phyloP scores from a whole-genome alignment of 768 basidiomycete genomes.

The Termitomyces sp. region DNA sequence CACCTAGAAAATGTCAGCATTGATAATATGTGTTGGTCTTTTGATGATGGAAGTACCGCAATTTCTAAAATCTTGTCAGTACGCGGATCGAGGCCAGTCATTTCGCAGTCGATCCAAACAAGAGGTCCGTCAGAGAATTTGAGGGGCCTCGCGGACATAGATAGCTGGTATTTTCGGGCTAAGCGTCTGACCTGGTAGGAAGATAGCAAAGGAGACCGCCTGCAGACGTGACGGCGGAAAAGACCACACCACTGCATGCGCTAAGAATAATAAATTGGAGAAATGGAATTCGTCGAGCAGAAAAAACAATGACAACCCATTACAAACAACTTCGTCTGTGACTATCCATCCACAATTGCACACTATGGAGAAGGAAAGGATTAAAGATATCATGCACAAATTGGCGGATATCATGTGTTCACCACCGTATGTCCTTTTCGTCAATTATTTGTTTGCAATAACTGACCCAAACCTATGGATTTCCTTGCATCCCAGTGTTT shows the following conservation, averaged over 20 bases:
- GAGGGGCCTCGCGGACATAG: constrained; percentile 24
- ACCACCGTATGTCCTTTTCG: constrained; percentile 17
- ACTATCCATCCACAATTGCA: background rate
- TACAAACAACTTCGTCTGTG: background rate
- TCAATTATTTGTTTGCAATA: background rate
- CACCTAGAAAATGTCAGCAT: constrained; percentile 40
- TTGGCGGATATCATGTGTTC: constrained; percentile 23
- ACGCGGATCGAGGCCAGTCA: constrained; percentile 69
- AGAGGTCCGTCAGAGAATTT: constrained; percentile 57
- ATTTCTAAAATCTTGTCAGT: constrained; percentile 78
- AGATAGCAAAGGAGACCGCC: background rate
- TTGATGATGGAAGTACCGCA: constrained; percentile 39
- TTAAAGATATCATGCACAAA: constrained; percentile 7
- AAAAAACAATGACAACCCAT: background rate
- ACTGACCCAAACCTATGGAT: background rate
- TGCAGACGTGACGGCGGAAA: constrained; percentile 8
- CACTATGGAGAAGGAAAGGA: constrained; percentile 6
- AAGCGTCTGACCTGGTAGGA: background rate
- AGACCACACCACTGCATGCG: constrained; percentile 11
- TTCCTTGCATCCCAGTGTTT: constrained; percentile 25
- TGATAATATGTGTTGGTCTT: background rate
- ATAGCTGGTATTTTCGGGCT: background rate
- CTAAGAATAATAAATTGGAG: background rate
- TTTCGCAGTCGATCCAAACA: constrained; percentile 87
- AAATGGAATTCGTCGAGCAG: background rate